Base-by-base conservation (phyloP, 2,329 filamentous ascomycete genomes). In the Elsinoe batatas region DNA sequence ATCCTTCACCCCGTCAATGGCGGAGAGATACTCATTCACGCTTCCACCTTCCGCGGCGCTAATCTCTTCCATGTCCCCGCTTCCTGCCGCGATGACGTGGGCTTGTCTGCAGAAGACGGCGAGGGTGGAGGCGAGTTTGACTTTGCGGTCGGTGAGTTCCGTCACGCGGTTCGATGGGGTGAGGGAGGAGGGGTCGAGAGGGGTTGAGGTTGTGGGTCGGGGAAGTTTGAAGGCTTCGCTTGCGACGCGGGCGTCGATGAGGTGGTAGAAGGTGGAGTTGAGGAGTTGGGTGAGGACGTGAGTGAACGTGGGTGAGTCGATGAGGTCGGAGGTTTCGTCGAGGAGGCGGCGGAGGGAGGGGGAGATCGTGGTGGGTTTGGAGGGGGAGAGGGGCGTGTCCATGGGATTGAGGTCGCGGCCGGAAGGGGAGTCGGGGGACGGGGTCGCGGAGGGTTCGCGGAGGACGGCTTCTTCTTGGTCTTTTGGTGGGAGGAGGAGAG, bases 291-390 rank as follows among this genome's bases (percentile, higher is more conserved):
- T 88, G 43, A 96, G 79, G 35, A 98, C 90, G 64, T 90, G 85
- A 0, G 84, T 81, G 71, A 97, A 97, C 35, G 88, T 81, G 0
- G 93, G 93, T 1, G 93, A 96, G 67, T 98, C 93, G 66, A 97
- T 85, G 20, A 98, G 80, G 68, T 98, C 93, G 37, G 91, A 88
- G 1, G 93, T 97, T 74, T 98, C 93, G 68, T 98, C 91, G 1
- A 98, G 80, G 17, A 98, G 80, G 57, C 87, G 85, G 56, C 91
- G 83, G 56, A 98, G 80, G 1, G 83, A 80, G 5, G 77, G 68
- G n/a, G 79, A 76, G 30, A 75, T 69, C 11, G 71, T 62, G n/a
- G 72, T 64, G 1, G 74, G 64, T 3, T 69, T 64, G 6, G 70
- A 65, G 2, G 69, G 58, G 12, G 68, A 35, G 33, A 33, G n/a